Conservation (phyloP, 2,329 filamentous ascomycete species). For the Beauveria sp. region DNA sequence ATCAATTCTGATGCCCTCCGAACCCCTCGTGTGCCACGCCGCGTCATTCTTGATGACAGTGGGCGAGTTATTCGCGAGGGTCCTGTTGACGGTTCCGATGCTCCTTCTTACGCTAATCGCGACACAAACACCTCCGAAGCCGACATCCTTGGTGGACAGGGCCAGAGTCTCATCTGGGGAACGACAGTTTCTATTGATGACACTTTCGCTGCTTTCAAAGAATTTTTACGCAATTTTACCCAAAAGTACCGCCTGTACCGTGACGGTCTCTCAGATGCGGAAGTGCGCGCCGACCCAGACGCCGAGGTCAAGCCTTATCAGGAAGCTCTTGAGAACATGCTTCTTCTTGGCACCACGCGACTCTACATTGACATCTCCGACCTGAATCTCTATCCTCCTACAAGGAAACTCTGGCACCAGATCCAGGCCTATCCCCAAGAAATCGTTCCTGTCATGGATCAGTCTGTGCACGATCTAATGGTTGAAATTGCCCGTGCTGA, state of each 20-base stretch:
- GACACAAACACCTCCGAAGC: conserved; percentile 89
- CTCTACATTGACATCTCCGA: conserved; percentile 86
- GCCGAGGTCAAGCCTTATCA: conserved; percentile 77
- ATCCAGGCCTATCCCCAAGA: conserved; percentile 90
- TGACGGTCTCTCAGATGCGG: conserved; percentile 72
- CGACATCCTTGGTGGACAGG: conserved; percentile 73
- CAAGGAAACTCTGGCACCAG: conserved; percentile 91
- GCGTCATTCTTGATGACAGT: conserved; percentile 51
- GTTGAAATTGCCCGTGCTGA: conserved; percentile 78
- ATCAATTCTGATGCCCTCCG: conserved; percentile 72
- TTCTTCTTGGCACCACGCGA: conserved; percentile 72
- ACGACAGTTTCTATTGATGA: conserved; percentile 93
- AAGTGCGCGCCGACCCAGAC: conserved; percentile 61
- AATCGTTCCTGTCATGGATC: conserved; percentile 94
- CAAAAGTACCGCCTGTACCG: conserved; percentile 89
- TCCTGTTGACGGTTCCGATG: conserved; percentile 45
- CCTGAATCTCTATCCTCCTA: conserved; percentile 85
- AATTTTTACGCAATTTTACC: conserved; percentile 86
- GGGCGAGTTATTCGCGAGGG: conserved; percentile 51
- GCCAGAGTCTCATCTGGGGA: conserved; percentile 86
- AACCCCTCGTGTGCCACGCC: conserved; percentile 43
- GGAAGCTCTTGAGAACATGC: conserved; percentile 82
- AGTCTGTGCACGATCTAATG: conserved; percentile 87
- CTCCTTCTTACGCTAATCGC: conserved; percentile 51
- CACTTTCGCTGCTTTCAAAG: conserved; percentile 79